A percentile compares a stretch with the other conserved stretches of the same genome.
phyloP scores from a whole-genome alignment of 805 yeast species.

The Teunomyces gatunensis region DNA sequence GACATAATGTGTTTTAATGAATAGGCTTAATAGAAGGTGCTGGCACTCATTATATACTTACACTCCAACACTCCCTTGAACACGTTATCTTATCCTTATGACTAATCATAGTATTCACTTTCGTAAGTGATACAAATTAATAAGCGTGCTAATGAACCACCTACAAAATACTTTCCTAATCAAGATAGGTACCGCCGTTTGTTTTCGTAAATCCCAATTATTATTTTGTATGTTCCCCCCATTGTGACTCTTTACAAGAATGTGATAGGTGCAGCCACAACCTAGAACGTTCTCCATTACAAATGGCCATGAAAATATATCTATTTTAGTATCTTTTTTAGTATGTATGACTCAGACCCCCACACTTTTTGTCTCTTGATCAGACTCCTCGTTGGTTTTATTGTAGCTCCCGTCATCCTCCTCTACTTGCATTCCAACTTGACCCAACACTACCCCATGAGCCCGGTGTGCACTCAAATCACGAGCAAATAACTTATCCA shows the following conservation, averaged over 20 bases:
- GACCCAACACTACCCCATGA: slow-evolving; percentile 17
- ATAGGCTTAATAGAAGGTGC: too few relatives aligned
- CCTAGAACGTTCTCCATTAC: too few relatives aligned
- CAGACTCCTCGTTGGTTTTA: neutral
- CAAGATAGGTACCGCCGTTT: too few relatives aligned
- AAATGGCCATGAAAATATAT: too few relatives aligned
- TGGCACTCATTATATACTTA: neutral
- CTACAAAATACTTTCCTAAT: too few relatives aligned
- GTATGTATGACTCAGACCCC: neutral
- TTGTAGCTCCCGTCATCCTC: slow-evolving; percentile 10
- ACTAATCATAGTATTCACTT: neutral
- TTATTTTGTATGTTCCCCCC: too few relatives aligned
- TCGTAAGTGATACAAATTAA: neutral
- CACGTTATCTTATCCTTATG: neutral
- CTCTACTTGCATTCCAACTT: slow-evolving; percentile 14
- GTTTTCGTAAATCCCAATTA: too few relatives aligned
- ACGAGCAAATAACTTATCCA: slow-evolving; percentile 26
- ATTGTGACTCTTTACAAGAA: too few relatives aligned
- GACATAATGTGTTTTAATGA: neutral
- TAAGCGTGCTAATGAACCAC: neutral
- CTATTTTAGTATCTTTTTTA: neutral
- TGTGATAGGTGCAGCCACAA: too few relatives aligned
- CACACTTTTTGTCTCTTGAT: neutral
- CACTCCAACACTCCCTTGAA: neutral
- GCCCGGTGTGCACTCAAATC: slow-evolving; percentile 21